Evolutionary conservation across 345 rosid species (phyloP).

Genomic region (Geranium brycei): DNA sequence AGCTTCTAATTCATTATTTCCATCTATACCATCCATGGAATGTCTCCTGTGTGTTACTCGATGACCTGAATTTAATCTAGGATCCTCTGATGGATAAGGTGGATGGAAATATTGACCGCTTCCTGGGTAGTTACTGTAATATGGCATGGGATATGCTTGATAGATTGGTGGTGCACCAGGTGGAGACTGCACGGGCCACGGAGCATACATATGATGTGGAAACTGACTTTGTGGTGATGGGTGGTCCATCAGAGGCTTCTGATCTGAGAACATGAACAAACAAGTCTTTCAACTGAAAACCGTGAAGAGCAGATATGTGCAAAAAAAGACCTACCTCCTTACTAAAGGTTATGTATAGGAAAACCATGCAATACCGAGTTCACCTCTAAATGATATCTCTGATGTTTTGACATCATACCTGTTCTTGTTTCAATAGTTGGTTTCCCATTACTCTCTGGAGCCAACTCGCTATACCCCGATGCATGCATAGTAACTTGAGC

Average conservation of each 20-base stretch:
- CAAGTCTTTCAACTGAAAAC: neutral
- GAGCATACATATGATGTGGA: slow-evolving; percentile 62
- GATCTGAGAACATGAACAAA: slow-evolving; percentile 31
- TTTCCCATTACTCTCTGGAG: slow-evolving; percentile 42
- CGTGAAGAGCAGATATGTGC: slow-evolving; percentile 7
- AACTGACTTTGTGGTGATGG: slow-evolving; percentile 53
- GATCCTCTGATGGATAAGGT: slow-evolving; percentile 59
- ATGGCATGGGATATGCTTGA: slow-evolving; percentile 83
- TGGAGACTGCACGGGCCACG: slow-evolving; percentile 86
- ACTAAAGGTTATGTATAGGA: no score
- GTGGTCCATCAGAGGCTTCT: slow-evolving; percentile 38
- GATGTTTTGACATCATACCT: slow-evolving; percentile 19
- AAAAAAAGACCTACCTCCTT: neutral
- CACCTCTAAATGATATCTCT: neutral
- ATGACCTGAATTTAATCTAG: slow-evolving; percentile 36
- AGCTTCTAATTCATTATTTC: slow-evolving; percentile 29
- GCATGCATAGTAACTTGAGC: slow-evolving; percentile 52
- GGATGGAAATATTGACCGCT: slow-evolving; percentile 48
- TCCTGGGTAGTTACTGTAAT: slow-evolving; percentile 57
- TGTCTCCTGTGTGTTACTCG: slow-evolving; percentile 45
- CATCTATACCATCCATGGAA: slow-evolving; percentile 48
- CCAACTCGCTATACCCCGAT: slow-evolving; percentile 28
- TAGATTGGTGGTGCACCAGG: slow-evolving; percentile 61
- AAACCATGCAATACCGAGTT: neutral
- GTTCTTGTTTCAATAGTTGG: slow-evolving; percentile 18